Evolutionary conservation across 1,284 basidiomycete genomes (phyloP).

Genomic region (Ganoderma lucidum): DNA sequence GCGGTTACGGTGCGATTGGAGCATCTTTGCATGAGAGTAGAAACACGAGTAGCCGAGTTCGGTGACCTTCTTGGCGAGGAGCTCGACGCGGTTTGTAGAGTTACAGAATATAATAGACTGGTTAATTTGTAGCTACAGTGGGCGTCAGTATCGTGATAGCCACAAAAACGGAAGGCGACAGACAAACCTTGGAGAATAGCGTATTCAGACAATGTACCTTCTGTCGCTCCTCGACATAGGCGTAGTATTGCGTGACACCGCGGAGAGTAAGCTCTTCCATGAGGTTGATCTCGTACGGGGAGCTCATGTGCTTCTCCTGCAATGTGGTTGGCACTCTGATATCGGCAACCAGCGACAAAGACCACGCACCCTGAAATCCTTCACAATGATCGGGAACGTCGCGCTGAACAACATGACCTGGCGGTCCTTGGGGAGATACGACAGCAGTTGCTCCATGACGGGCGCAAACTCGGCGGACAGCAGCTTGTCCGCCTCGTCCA

Average conservation of each 20-base stretch:
- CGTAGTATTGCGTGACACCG: constrained; percentile 99
- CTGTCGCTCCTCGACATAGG: constrained; percentile 98
- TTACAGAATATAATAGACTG: constrained; percentile 99
- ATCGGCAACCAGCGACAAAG: constrained; percentile 13
- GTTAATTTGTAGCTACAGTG: constrained; percentile 94
- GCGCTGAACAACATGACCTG: constrained; percentile 99
- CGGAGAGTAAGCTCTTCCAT: constrained; percentile 99
- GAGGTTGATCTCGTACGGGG: constrained; percentile 98
- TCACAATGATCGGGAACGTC: constrained; percentile 99
- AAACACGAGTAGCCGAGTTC: constrained; percentile 99
- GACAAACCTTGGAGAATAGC: constrained; percentile 88
- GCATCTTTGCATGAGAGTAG: constrained; percentile 99
- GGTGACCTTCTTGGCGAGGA: constrained; percentile 98
- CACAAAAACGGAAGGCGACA: background rate
- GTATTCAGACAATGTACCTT: constrained; percentile 99
- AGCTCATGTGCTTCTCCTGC: constrained; percentile 97
- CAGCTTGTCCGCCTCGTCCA: constrained; percentile 99
- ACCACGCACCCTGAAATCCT: constrained; percentile 90
- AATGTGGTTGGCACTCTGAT: constrained; percentile 17
- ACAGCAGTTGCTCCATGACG: constrained; percentile 96
- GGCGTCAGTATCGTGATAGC: constrained; percentile 24
- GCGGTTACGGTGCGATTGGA: constrained; percentile 97
- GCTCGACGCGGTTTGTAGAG: constrained; percentile 98
- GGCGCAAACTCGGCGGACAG: constrained; percentile 98
- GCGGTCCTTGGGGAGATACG: constrained; percentile 84